Evolutionary conservation across 345 rosid genomes (phyloP), one percentile per base, ranked within the genome.

Genomic region (Citrus unshiu): DNA sequence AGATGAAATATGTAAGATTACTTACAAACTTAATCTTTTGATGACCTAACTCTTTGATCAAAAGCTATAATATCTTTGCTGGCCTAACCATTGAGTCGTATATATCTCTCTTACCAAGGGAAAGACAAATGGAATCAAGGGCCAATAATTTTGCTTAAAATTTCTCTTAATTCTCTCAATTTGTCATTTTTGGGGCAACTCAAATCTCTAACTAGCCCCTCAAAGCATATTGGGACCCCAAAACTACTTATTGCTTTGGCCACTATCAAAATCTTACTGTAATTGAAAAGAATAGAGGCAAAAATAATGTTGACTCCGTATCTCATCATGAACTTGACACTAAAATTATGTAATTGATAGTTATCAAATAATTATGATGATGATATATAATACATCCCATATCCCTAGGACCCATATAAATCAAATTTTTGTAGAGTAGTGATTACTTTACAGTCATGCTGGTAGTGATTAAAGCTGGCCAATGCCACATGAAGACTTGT

Each of bases 391-490:
- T 2, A 16, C 4, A 74, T 64, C 6, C 3, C 69, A 21, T 4
- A 7, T 22, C 25, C 29, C 2, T 49, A 6, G 82, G 78, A 75
- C 80, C 82, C 80, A 76, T 81, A n/a, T 6, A 62, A 71, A 71
- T 79, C 54, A 62, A 54, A 40, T 40, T 63, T 29, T 40, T 72
- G 40, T 67, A 56, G 56, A 19, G 62, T 61, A 35, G 43, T 81
- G 70, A 84, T 75, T 75, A 62, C 77, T 2, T 59, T 16, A 30
- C 22, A 65, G 60, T 56, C 79, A 73, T 43, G 82, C 80, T 78
- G 43, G 60, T 37, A 56, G 54, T 56, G 54, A 68, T 69, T 59
- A 72, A 79, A 72, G 74, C 67, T 75, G 78, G 21, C 54, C 34
- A 60, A 43, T 7, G 5, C 32, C 66, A n/a, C 32, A 12, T 35